phyloP scores from a whole-genome alignment of 768 basidiomycete species.

The Neoboletus subvelutipes region DNA sequence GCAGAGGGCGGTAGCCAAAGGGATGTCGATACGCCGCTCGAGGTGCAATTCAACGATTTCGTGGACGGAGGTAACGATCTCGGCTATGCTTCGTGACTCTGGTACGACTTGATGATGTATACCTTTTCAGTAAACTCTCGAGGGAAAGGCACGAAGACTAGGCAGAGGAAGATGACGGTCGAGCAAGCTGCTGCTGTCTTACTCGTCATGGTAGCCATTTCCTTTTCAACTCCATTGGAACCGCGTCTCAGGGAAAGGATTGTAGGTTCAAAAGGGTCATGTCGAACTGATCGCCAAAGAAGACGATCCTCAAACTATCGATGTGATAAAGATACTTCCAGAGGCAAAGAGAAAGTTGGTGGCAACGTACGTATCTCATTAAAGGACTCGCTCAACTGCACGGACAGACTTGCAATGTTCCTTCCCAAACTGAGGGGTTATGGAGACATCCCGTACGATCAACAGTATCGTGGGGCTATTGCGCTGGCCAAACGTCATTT shows the following conservation, averaged over 20 bases:
- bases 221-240: background rate
- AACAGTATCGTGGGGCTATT: constrained; percentile 28
- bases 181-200: constrained; percentile 27
- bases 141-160: constrained; percentile 17
- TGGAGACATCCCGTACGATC: constrained; percentile 27
- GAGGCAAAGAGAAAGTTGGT: constrained; percentile 25
- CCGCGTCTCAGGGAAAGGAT: background rate
- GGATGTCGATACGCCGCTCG: constrained; percentile 13
- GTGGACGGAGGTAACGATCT: constrained; percentile 24
- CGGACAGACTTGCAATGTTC: constrained; percentile 25
- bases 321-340: constrained; percentile 27
- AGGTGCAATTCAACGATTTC: constrained; percentile 27
- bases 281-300: constrained; percentile 20
- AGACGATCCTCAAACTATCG: constrained; percentile 15
- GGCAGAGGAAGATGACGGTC: constrained; percentile 21
- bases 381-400: background rate
- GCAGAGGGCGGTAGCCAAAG: background rate
- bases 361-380: background rate
- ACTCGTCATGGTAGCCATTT: constrained; percentile 21
- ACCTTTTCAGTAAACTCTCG: constrained; percentile 23
- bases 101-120: background rate
- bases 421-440: constrained; percentile 32
- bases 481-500: constrained; percentile 31
- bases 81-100: background rate
- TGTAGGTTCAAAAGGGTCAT: constrained; percentile 28